phyloP scores from a whole-genome alignment of 2,329 filamentous ascomycete genomes.

The Aureobasidium sp. region DNA sequence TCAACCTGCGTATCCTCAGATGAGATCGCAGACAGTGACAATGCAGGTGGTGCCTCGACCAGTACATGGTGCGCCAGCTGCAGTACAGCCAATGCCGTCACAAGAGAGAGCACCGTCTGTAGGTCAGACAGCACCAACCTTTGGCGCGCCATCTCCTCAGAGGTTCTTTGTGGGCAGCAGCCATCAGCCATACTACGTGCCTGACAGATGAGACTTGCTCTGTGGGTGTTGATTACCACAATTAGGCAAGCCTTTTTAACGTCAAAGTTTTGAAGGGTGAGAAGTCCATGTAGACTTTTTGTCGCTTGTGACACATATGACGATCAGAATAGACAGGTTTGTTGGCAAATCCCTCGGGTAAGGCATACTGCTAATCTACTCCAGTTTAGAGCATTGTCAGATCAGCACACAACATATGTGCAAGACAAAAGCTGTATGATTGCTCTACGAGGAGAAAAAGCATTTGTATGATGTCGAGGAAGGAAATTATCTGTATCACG shows the following conservation, averaged over 20 bases:
- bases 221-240: background rate
- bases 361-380: background rate
- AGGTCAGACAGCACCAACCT: constrained; percentile 22
- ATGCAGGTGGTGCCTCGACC: constrained; percentile 16
- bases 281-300: background rate
- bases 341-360: background rate
- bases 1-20: constrained; percentile 13
- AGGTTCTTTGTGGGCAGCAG: constrained; percentile 3
- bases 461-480: background rate
- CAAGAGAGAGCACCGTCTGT: constrained; percentile 29
- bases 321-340: background rate
- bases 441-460: background rate
- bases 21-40: constrained; percentile 7
- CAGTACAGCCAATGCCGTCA: constrained; percentile 27
- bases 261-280: background rate
- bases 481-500: no score
- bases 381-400: background rate
- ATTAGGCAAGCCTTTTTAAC: background rate
- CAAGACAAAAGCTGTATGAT: background rate
- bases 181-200: constrained; percentile 1
- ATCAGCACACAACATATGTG: background rate
- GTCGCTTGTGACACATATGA: background rate
- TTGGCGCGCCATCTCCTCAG: constrained; percentile 15
- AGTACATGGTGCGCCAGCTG: constrained; percentile 30
- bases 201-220: constrained; percentile 1